Conservation (phyloP, 192 early-diverging fungal species). For the Linnemannia hyalina region DNA sequence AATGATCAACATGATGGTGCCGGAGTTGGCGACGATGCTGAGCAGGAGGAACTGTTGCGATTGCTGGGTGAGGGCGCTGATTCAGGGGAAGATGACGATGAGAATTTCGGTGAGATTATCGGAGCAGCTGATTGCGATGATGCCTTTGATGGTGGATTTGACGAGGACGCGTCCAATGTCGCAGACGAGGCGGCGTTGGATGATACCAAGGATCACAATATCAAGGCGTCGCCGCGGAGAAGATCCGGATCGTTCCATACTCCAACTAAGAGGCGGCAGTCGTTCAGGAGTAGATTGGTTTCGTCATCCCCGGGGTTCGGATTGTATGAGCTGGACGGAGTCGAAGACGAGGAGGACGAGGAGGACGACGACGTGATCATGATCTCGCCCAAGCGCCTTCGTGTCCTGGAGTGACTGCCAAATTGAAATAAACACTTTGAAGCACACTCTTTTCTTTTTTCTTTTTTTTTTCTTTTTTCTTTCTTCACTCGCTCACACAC, state of each 20-base stretch:
- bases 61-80: conserved; percentile 21
- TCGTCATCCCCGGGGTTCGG: conserved; percentile 38
- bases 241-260: conserved; percentile 15
- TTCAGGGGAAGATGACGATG: conserved; percentile 1
- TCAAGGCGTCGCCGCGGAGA: background rate
- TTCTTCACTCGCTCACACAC: background rate
- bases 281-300: conserved; percentile 26
- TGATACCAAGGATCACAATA: background rate
- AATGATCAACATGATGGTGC: background rate
- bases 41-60: conserved; percentile 28
- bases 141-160: background rate
- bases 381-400: conserved; percentile 39
- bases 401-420: conserved; percentile 24
- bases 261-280: conserved; percentile 26
- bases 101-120: background rate
- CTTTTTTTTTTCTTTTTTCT: conserved; percentile 12
- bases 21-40: conserved; percentile 10
- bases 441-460: conserved; percentile 20
- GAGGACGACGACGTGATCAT: conserved; percentile 35
- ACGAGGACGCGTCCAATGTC: background rate
- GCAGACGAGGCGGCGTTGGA: background rate
- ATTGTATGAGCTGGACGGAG: conserved; percentile 16
- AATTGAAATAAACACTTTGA: conserved; percentile 19
- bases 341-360: conserved; percentile 25
- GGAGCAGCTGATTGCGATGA: background rate